These are phyloP conservation scores for Populus hybrid DNA, from an alignment of 441 rosid species.

Conservation along the genomic window DNA sequence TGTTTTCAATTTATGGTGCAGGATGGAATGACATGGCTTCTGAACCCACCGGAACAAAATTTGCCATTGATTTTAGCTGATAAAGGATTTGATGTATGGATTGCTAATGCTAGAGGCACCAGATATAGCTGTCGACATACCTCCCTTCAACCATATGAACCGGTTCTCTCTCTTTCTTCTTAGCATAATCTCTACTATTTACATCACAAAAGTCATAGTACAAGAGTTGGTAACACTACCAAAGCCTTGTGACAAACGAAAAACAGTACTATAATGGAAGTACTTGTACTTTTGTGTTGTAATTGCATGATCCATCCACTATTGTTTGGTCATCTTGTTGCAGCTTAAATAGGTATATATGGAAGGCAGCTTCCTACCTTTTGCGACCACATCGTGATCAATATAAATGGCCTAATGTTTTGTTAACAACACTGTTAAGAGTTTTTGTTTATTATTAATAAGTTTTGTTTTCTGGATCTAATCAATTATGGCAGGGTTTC, in stretches of 20 bases:
- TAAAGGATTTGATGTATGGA: slow-evolving; percentile 91
- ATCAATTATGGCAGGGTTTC: slow-evolving; percentile 40
- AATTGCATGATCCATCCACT: not conserved
- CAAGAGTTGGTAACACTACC: not conserved
- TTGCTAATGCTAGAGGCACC: slow-evolving; percentile 85
- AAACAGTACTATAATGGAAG: too few species aligned
- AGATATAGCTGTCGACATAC: slow-evolving; percentile 64
- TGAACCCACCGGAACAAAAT: slow-evolving; percentile 77
- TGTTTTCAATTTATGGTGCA: slow-evolving; percentile 23
- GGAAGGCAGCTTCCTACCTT: not conserved
- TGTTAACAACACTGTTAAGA: not conserved
- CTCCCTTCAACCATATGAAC: slow-evolving; percentile 42
- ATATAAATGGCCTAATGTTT: not conserved
- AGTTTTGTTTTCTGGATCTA: too few species aligned
- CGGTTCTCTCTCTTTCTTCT: slow-evolving; percentile 30
- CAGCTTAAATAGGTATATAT: not conserved
- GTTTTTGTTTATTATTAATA: too few species aligned
- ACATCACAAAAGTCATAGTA: not conserved
- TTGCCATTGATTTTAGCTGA: slow-evolving; percentile 86
- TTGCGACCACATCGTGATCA: not conserved
- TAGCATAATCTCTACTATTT: not conserved
- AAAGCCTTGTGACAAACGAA: not conserved
- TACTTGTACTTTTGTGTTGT: not conserved
- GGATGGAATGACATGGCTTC: slow-evolving; percentile 94
- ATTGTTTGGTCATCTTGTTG: not conserved